Percentiles rank a stretch among this genome's conserved stretches.
Conservation (phyloP, 2,329 filamentous ascomycete genomes). For the Alternaria sp. region DNA sequence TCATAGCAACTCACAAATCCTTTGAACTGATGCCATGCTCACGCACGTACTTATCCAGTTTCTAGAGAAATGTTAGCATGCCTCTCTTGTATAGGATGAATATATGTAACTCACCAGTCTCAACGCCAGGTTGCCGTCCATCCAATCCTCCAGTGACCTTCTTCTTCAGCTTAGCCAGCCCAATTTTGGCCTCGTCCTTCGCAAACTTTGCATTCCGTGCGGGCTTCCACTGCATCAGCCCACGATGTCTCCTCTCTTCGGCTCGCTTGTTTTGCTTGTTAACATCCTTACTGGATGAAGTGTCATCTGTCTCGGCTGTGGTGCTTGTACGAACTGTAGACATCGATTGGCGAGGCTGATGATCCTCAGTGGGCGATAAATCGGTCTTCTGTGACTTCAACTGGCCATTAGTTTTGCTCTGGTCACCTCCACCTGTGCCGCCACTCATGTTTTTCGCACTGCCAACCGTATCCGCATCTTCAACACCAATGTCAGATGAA, state of each 20-base stretch:
- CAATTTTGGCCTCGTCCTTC: conserved; percentile 85
- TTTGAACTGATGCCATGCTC: not conserved
- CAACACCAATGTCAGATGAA: conserved; percentile 65
- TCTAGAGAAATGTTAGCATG: conserved; percentile 30
- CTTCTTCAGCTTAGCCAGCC: conserved; percentile 76
- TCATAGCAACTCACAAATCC: not conserved
- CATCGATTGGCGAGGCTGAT: conserved; percentile 32
- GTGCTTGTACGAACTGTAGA: conserved; percentile 42
- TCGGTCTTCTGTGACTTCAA: conserved; percentile 41
- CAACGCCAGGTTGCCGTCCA: conserved; percentile 85
- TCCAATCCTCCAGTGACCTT: conserved; percentile 75
- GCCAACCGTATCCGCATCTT: conserved; percentile 59
- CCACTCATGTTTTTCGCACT: conserved; percentile 34
- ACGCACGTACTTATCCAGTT: conserved; percentile 23
- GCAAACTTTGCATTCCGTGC: conserved; percentile 86
- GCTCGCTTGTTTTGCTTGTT: conserved; percentile 72
- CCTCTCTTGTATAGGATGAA: conserved; percentile 11
- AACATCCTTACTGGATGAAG: conserved; percentile 62
- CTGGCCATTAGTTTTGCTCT: conserved; percentile 26
- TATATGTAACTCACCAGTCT: conserved; percentile 64
- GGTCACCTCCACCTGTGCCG: conserved; percentile 21
- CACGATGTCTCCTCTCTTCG: conserved; percentile 84
- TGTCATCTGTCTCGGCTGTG: conserved; percentile 23
- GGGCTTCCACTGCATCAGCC: conserved; percentile 94
- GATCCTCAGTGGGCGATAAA: conserved; percentile 32